Evolutionary conservation across 1,139 yeast genomes (phyloP), one percentile per base, ranked within the genome.

Genomic region (Diutina ranongensis): DNA sequence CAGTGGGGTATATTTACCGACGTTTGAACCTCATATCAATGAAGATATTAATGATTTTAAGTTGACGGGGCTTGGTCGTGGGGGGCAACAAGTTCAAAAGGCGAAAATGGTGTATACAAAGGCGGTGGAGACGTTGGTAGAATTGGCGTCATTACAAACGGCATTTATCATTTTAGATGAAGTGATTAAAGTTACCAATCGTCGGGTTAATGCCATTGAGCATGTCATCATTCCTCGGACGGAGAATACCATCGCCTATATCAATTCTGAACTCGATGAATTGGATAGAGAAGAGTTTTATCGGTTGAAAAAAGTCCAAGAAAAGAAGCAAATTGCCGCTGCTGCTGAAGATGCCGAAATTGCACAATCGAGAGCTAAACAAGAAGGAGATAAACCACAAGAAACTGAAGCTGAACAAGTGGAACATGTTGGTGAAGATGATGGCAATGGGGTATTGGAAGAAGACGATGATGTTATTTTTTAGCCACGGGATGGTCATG

Each of bases 151-250:
- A 10, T 72, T 92, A 58, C 94, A 85, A 63, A 92, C 98, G 3
- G 97, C 97, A 4, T 92, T 92, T 62, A 87, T 92, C 50, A 89
- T 92, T 54, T 76, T 92, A 61, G 98, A 92, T 65, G 98, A 92
- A 62, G 98, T 92, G 49, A 92, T 92, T 63, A 92, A 92, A 66
- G 96, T 92, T 47, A 92, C 98, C 48, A 92, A 92, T 65, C 79
- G 98, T 68, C 84, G 98, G 74, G 98, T 92, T 57, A 92, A 92
- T 64, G 97, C 98, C 54, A 92, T 92, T 67, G 98, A 92, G 68
- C 97, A 92, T 62, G 97, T 92, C 46, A 89, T 92, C 57, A 92
- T 92, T 50, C 98, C 98, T 51, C 78, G 97, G 65, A 89, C 97
- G 2, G 97, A 92, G 64, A 92, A 92, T 64, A 92, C 98, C 33